Conservation (phyloP, 2,329 filamentous ascomycete genomes). For the Colletotrichum theobromicola region DNA sequence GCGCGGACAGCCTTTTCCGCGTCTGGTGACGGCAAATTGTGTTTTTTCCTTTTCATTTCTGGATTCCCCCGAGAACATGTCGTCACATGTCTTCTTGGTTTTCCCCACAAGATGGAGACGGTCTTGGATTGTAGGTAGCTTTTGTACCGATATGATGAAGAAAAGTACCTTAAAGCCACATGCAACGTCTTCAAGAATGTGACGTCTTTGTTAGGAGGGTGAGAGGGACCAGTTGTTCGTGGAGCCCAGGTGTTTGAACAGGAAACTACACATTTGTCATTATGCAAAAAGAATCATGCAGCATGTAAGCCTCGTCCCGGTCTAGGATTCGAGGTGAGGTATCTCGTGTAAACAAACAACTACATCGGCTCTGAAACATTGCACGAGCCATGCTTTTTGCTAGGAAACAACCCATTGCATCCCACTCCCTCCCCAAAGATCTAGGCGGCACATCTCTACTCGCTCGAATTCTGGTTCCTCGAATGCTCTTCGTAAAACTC, state of each 20-base stretch:
- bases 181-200: not conserved
- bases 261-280: not conserved
- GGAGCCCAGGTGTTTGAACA: not conserved
- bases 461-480: slow-evolving; percentile 24
- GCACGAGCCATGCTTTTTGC: not conserved
- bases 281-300: not conserved
- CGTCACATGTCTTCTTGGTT: not conserved
- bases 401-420: not conserved
- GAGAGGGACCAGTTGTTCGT: not conserved
- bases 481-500: slow-evolving; percentile 85
- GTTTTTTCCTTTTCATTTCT: not conserved
- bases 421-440: not conserved
- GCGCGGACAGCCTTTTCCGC: slow-evolving; percentile 2
- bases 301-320: slow-evolving; percentile 1
- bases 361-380: not conserved
- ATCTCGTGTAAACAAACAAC: slow-evolving; percentile 6
- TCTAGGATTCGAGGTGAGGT: slow-evolving; percentile 2
- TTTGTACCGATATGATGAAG: slow-evolving; percentile 15
- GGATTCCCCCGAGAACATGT: not conserved
- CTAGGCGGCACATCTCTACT: not conserved
- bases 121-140: slow-evolving; percentile 1
- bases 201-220: not conserved
- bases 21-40: not conserved
- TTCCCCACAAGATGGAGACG: not conserved
- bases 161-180: not conserved